phyloP scores from a whole-genome alignment of 2,329 filamentous ascomycete genomes.

The Knufia petricola region DNA sequence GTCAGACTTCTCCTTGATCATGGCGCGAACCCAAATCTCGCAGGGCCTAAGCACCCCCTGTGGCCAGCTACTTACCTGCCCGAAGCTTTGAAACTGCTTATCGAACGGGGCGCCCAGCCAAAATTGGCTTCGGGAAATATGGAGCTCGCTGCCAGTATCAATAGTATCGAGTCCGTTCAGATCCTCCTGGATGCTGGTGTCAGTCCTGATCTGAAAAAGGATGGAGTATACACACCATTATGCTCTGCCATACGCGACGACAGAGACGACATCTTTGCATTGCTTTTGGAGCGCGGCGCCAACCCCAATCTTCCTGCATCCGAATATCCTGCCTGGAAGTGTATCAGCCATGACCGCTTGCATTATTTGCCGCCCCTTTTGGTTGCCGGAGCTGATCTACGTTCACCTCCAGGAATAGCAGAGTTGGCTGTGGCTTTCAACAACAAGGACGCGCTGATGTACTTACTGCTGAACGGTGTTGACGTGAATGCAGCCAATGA shows the following conservation, averaged over 20 bases:
- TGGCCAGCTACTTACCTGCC: conserved; percentile 56
- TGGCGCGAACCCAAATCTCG: conserved; percentile 57
- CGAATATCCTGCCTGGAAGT: conserved; percentile 60
- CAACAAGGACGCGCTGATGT: conserved; percentile 51
- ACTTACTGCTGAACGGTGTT: conserved; percentile 51
- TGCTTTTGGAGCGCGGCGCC: conserved; percentile 46
- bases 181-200: conserved; percentile 50
- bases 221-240: conserved; percentile 58
- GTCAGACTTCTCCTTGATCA: conserved; percentile 47
- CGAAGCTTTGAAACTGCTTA: conserved; percentile 49
- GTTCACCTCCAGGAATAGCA: conserved; percentile 54
- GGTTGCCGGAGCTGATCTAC: conserved; percentile 50
- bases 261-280: conserved; percentile 50
- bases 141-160: conserved; percentile 54
- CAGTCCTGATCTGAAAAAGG: conserved; percentile 52
- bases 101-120: conserved; percentile 49
- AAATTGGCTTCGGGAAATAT: conserved; percentile 54
- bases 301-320: conserved; percentile 47
- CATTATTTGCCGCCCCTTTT: conserved; percentile 52
- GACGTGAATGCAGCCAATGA: conserved; percentile 51
- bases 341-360: conserved; percentile 54
- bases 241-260: conserved; percentile 61
- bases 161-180: conserved; percentile 53
- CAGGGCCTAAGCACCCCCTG: conserved; percentile 59
- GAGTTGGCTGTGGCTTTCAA: conserved; percentile 55